Base-by-base conservation (phyloP, 2,329 filamentous ascomycete genomes). In the Neobulgaria alba region DNA sequence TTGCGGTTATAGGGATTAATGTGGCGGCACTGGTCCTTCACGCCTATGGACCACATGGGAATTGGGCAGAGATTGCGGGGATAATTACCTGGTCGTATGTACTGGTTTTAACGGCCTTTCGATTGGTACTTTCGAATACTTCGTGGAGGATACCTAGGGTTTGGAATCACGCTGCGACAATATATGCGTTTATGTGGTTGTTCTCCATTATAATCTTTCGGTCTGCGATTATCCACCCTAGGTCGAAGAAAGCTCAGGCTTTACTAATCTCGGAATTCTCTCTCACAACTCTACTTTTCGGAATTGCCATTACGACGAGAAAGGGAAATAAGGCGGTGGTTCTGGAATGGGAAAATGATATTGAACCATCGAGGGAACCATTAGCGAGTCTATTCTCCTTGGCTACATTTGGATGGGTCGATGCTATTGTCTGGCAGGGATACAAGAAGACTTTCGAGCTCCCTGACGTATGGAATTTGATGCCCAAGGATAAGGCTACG, bases 251-350 rank as follows among this genome's bases (percentile, higher is more conserved):
- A 29, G 68, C 77, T 3, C 73, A 82, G 57, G 69, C 71, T 36
- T 68, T 95, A 34, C 71, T 77, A 48, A 79, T 87, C 47, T 64
- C 75, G 44, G 79, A 93, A 54, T 96, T 96, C 57, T 67, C 69
- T 1, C 67, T 96, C 45, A 77, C 75, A 4, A 81, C 82, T 0
- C 59, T 94, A 10, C 72, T 98, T 10, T 79, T 88, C 39, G 61
- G 75, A 33, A 80, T 95, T 58, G 78, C 86, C 32, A 63, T 93
- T 42, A 84, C 80, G 38, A 93, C 87, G 47, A 79, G 92, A 49
- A 92, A 88, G 65, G 92, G 92, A 33, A 96, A 96, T 63, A 92
- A 87, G 63, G 79, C 83, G 3, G 85, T 98, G 10, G 64, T 89
- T 33, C 62, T 96, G 56, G 87, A 95, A 62, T 89, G 89, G 69